Evolutionary conservation across 2,329 filamentous ascomycete species (phyloP).

Genomic region (Ceratocystiopsis brevicomis): DNA sequence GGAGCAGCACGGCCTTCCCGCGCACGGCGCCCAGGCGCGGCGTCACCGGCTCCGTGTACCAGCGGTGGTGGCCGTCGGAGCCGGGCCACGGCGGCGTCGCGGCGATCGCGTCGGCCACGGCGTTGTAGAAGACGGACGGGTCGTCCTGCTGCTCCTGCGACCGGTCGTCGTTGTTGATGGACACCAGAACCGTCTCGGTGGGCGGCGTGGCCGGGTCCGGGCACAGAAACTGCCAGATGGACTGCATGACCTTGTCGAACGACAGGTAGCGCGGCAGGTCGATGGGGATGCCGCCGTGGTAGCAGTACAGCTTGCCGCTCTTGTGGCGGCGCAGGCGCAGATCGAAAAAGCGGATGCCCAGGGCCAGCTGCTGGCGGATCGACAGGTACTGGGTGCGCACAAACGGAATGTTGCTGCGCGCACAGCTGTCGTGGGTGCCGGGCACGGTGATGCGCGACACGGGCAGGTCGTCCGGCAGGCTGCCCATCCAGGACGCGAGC

Average conservation of each 20-base stretch:
- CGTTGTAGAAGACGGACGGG: slow-evolving; percentile 19
- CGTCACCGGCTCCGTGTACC: slow-evolving; percentile 41
- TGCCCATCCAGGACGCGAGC: slow-evolving; percentile 42
- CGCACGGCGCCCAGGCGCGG: slow-evolving; percentile 43
- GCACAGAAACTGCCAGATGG: slow-evolving; percentile 40
- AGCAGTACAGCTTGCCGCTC: slow-evolving; percentile 37
- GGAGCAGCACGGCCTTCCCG: slow-evolving; percentile 47
- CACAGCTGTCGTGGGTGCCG: slow-evolving; percentile 52
- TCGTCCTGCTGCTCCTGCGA: slow-evolving; percentile 38
- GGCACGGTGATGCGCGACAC: slow-evolving; percentile 49
- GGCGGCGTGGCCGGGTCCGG: slow-evolving; percentile 20
- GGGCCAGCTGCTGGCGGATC: slow-evolving; percentile 42
- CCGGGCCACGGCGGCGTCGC: slow-evolving; percentile 15
- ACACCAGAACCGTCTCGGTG: slow-evolving; percentile 47
- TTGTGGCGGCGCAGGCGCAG: slow-evolving; percentile 24
- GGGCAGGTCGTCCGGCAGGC: slow-evolving; percentile 34
- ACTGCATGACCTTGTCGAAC: slow-evolving; percentile 39
- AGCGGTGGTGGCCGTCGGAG: slow-evolving; percentile 19
- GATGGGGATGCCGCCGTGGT: slow-evolving; percentile 53
- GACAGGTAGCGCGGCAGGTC: slow-evolving; percentile 43
- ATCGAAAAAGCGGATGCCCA: slow-evolving; percentile 57
- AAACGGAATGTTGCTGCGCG: slow-evolving; percentile 28
- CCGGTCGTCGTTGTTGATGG: slow-evolving; percentile 46
- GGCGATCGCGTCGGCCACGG: slow-evolving; percentile 36
- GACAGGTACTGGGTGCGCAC: slow-evolving; percentile 53